phyloP scores from a whole-genome alignment of 768 basidiomycete genomes.

The Psilocybe subaeruginosa region DNA sequence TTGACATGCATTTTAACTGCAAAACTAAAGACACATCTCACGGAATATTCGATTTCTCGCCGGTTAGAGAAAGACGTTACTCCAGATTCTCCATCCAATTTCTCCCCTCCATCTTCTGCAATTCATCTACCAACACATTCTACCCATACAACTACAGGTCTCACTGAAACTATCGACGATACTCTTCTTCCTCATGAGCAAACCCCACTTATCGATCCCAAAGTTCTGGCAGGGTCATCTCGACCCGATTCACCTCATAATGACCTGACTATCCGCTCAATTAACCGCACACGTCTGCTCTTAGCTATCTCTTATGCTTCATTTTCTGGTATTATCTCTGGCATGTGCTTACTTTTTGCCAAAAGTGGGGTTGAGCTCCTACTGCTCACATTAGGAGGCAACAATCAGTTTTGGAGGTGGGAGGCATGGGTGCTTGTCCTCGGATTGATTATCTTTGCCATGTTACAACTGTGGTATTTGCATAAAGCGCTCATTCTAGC shows the following conservation, averaged over 20 bases:
- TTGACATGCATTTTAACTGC: neutral
- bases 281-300: slow-evolving; percentile 55
- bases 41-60: slow-evolving; percentile 64
- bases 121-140: slow-evolving; percentile 41
- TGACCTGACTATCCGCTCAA: slow-evolving; percentile 27
- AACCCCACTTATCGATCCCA: slow-evolving; percentile 58
- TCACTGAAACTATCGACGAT: slow-evolving; percentile 34
- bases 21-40: slow-evolving; percentile 64
- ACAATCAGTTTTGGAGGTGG: slow-evolving; percentile 86
- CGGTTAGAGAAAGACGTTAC: slow-evolving; percentile 28
- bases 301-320: slow-evolving; percentile 87
- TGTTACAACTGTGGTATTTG: slow-evolving; percentile 85
- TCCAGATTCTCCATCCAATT: slow-evolving; percentile 27
- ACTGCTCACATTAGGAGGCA: slow-evolving; percentile 71
- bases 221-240: slow-evolving; percentile 31
- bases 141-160: slow-evolving; percentile 38
- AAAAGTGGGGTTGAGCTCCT: slow-evolving; percentile 93
- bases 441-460: slow-evolving; percentile 71
- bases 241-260: slow-evolving; percentile 22
- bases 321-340: slow-evolving; percentile 84
- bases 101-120: slow-evolving; percentile 34
- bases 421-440: slow-evolving; percentile 81
- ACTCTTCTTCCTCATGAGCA: slow-evolving; percentile 45
- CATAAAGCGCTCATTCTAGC: slow-evolving; percentile 81
- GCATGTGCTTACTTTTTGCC: slow-evolving; percentile 91